These are phyloP conservation scores for Ormosia emarginata DNA, from an alignment of 306 rosid genomes.

Conservation along the genomic window DNA sequence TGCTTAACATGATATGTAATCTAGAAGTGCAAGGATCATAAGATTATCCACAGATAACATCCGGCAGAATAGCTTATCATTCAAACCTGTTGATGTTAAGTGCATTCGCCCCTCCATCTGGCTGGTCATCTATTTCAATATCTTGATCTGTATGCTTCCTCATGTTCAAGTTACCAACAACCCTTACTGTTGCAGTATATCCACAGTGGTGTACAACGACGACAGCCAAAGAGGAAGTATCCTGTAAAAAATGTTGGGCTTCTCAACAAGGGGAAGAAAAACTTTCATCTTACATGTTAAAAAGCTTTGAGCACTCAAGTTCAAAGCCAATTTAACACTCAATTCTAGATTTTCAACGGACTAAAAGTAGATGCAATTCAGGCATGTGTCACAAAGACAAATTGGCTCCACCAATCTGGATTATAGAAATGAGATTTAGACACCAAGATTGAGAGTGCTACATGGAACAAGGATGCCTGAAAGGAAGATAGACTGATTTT, in stretches of 20 bases:
- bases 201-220: slow-evolving; percentile 84
- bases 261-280: background rate
- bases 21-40: background rate
- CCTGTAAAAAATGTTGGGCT: slow-evolving; percentile 44
- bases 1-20: background rate
- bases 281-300: background rate
- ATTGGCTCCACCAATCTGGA: background rate
- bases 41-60: background rate
- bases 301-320: background rate
- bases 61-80: background rate
- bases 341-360: background rate
- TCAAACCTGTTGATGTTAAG: slow-evolving; percentile 85
- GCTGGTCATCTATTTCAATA: slow-evolving; percentile 73
- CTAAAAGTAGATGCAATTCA: background rate
- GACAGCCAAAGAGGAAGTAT: slow-evolving; percentile 63
- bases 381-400: background rate
- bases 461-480: background rate
- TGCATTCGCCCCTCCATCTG: slow-evolving; percentile 91
- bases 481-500: too few species aligned
- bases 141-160: slow-evolving; percentile 55
- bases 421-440: background rate
- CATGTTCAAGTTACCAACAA: slow-evolving; percentile 52
- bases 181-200: slow-evolving; percentile 75
- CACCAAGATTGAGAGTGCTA: background rate
- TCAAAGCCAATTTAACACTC: background rate